Evolutionary conservation across 2,329 filamentous ascomycete genomes (phyloP), one percentile per base, ranked within the genome.

Genomic region (Penicillium sp.): DNA sequence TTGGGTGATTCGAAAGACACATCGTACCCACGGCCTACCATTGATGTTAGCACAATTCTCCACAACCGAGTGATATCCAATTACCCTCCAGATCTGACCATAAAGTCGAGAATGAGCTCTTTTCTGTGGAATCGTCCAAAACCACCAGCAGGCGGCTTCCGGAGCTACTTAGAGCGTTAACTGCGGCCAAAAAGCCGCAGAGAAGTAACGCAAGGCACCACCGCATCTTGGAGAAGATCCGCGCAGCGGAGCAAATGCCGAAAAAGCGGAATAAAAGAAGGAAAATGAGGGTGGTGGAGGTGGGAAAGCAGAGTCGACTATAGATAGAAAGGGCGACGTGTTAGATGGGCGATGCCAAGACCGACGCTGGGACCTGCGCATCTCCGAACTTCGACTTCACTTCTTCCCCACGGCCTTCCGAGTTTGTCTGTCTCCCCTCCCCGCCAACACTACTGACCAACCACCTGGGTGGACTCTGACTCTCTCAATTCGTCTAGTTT

Each of bases 131-230:
- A 65, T 95, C 88, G 66, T 97, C 93, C 48, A 96, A 75, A 53
- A 99, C 82, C 56, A 95, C 91, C 67, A 99, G 80, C 73, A 97
- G 75, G 69, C 90, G 84, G 73, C 83, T 84, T 54, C 93, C 94
- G 45, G 85, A 81, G 58, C 86, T 87, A 78, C 92, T 96, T 66
- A 88, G 76, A 52, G 91, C 91, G 71, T 87, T 83, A 53, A 69
- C 69, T 59, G 65, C 67, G 60, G 68, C 70, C 66, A 71, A 70
- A 52, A 85, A 77, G 67, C 86, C 81, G 65, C 91, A 76, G 56
- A 90, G 73, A 60, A 90, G 76, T 68, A 89, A 80, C 65, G 87
- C 86, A 75, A 88, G 73, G 70, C 87, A 75, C 79, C 86, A 88
- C 82, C 85, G 83, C 90, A 95, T 94, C 61, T 70, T 85, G 69